Base-by-base conservation (phyloP, 1,284 basidiomycete genomes). In the Cutaneotrichosporon sp. region DNA sequence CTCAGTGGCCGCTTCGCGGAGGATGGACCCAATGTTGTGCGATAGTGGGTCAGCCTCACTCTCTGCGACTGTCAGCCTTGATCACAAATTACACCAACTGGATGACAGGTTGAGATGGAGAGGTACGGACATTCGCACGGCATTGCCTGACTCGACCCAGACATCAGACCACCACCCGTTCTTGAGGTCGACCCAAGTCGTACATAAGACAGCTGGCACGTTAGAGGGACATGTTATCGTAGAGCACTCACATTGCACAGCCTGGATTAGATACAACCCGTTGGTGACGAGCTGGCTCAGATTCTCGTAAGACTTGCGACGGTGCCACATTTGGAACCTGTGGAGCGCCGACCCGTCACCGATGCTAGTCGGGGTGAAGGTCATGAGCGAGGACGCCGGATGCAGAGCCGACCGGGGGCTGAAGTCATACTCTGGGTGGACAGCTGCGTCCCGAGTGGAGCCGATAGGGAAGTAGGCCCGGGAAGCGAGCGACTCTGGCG, bases 291-390 rank as follows among this genome's bases (percentile, higher is more conserved):
- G 61, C 7, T 60, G 53, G 6, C 67, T 55, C 38, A 74, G 59
- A 2, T 56, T 61, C 40, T 73, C 68, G 36, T 75, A 69, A 6
- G 72, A 68, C 58, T 76, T 77, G 10, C 76, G 65, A 21, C 77
- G 66, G 52, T 79, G 77, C 76, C 76, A 79, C 36, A 74, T 58
- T 64, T 77, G 74, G 57, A 78, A 79, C n/a, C 72, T 64, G 5
- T 70, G 70, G n/a, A 72, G 59, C 2, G 74, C 68, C 9, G 56
- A 63, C n/a, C 22, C 56, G 14, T 49, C 58, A 10, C 64, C 47
- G 5, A 42, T 31, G 11, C 38, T 31, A 3, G 36, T 34, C 50
- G 49, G 38, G 38, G 49, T 60, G 6, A 58, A 30, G 0, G 63
- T 58, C 13, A 56, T 14, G 11, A 52, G 34, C 38, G 56, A 40